Base-by-base conservation (phyloP, 768 basidiomycete species). In the Suillus weaverae region DNA sequence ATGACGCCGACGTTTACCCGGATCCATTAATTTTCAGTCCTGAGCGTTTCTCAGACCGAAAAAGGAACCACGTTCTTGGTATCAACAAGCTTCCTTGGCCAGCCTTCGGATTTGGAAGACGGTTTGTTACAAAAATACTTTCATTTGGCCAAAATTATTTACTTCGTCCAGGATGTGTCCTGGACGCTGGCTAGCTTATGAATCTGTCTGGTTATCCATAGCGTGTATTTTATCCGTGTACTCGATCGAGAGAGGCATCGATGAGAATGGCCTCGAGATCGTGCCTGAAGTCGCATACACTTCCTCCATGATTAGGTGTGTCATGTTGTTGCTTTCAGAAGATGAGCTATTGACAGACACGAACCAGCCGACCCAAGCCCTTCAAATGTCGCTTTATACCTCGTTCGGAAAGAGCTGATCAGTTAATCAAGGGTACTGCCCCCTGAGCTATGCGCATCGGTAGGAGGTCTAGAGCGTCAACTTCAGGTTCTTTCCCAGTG, bases 171-270 rank as follows among this genome's bases (percentile, higher is more conserved):
- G 83, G 46, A 69, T 78, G 54, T 85, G 83, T 68, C 83, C 83
- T 4, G 82, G 83, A 11, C 75, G 78, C 36, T 78, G 75, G 71
- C 70, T 84, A 7, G 84, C 81, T 35, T 73, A 77, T 51, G 80
- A 81, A 67, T 77, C 78, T 7, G 60, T 84, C 30, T 84, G 80
- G 79, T 79, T 83, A 32, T 71, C 78, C 8, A 71, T 81, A 9
- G 79, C 80, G 22, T 80, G 78, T 2, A 70, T 82, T 20, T 69
- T 84, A 22, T 63, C 78, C 3, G 76, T 79, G 5, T 84, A 78
- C 69, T 69, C 73, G 30, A 80, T 84, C 32, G 68, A 76, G 33
- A 79, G 76, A 64, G 70, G 79, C n/a, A 62, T 74, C 32, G 65
- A 61, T 11, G 73, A 76, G 20, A 71, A 77, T 14, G 81, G 81